Percentiles rank a stretch among this genome's conserved stretches.
Evolutionary conservation across 1,139 yeast species (phyloP).

Genomic region (Scheffersomyces cryptocercus): DNA sequence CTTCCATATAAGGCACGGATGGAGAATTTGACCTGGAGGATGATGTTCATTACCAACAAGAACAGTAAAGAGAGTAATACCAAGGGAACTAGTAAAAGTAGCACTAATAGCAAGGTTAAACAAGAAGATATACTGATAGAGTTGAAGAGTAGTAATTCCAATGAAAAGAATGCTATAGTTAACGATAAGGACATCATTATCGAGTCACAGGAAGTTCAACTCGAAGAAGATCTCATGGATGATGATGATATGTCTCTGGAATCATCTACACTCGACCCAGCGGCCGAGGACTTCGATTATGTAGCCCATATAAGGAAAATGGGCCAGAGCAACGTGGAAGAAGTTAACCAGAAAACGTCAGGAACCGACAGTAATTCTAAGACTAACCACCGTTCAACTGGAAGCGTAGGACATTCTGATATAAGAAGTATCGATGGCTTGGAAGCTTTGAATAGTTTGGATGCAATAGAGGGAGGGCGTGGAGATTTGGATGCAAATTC

Average conservation of each 20-base stretch:
- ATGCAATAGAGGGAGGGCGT: not conserved
- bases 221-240: too few species aligned
- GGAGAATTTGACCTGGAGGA: slow-evolving; percentile 84
- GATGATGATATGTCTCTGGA: too few species aligned
- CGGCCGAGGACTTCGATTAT: slow-evolving; percentile 61
- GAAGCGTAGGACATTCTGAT: too few species aligned
- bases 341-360: not conserved
- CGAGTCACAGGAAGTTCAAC: too few species aligned
- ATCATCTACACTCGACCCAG: slow-evolving; percentile 30
- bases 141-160: not conserved
- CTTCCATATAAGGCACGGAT: slow-evolving; percentile 73
- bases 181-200: not conserved
- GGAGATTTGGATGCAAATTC: not conserved
- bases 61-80: slow-evolving; percentile 10
- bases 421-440: too few species aligned
- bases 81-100: too few species aligned
- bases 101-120: not conserved
- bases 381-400: too few species aligned
- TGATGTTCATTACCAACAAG: slow-evolving; percentile 63
- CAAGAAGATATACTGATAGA: not conserved
- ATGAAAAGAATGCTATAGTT: not conserved
- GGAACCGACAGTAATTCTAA: too few species aligned
- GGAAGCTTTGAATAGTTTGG: not conserved
- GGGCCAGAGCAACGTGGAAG: slow-evolving; percentile 30
- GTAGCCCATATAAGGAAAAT: slow-evolving; percentile 65